phyloP scores from a whole-genome alignment of 2,329 filamentous ascomycete species.

The Penicillium sp. region DNA sequence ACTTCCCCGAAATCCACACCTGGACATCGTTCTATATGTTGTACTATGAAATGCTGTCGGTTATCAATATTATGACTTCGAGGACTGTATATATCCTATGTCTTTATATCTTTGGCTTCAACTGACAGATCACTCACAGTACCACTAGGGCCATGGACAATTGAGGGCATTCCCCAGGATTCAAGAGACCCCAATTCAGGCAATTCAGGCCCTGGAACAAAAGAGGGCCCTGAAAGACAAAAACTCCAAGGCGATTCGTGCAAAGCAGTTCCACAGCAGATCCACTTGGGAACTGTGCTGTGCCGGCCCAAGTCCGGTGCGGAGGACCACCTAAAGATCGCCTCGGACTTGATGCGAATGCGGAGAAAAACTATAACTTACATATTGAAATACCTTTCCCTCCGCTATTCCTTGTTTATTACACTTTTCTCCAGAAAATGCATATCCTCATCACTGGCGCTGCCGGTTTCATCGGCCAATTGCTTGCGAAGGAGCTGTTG shows the following conservation, averaged over 20 bases:
- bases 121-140: not conserved
- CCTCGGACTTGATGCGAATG: constrained; percentile 41
- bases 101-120: not conserved
- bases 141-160: not conserved
- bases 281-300: constrained; percentile 12
- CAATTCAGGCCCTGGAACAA: not conserved
- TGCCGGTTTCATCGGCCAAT: constrained; percentile 64
- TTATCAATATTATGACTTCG: not conserved
- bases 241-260: constrained; percentile 9
- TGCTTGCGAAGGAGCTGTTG: constrained; percentile 58
- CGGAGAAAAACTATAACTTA: constrained; percentile 28
- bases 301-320: constrained; percentile 34
- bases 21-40: not conserved
- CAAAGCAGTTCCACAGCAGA: constrained; percentile 4
- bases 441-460: constrained; percentile 64
- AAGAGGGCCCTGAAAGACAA: not conserved
- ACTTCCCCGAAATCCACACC: constrained; percentile 1
- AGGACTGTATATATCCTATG: not conserved
- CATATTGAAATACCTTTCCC: not conserved
- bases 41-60: not conserved
- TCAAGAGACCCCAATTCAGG: not conserved
- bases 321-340: constrained; percentile 20
- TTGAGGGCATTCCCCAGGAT: not conserved
- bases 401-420: not conserved
- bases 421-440: constrained; percentile 28